Evolutionary conservation across 257 asterid species (phyloP).

Genomic region (Echites panduratus): DNA sequence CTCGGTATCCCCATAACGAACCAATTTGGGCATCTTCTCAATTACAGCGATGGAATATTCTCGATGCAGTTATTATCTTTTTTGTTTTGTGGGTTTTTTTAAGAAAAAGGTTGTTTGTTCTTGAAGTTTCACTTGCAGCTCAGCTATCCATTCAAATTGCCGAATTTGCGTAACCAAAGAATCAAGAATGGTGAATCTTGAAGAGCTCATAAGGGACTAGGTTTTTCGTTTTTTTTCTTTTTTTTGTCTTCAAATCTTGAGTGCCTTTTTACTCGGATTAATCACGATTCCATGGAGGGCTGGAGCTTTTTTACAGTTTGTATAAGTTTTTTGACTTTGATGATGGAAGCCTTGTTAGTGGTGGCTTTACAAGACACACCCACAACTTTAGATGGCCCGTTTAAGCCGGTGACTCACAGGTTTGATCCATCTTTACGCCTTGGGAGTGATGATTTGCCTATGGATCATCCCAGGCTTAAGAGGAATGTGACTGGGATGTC

Average conservation of each 20-base stretch:
- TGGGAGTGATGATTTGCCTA: conserved; percentile 75
- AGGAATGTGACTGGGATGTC: conserved; percentile 47
- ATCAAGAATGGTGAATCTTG: too few relatives aligned
- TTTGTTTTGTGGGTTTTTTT: neutral
- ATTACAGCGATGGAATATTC: conserved; percentile 2
- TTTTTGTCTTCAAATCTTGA: neutral
- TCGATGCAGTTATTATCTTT: neutral
- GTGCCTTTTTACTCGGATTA: neutral
- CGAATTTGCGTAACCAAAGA: neutral
- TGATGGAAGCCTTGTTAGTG: neutral
- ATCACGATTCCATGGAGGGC: conserved; percentile 23
- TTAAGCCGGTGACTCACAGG: conserved; percentile 46
- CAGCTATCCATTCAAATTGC: neutral
- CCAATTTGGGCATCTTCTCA: neutral
- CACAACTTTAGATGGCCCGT: conserved; percentile 78
- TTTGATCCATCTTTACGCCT: conserved; percentile 59
- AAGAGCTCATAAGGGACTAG: neutral
- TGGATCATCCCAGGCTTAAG: conserved; percentile 62
- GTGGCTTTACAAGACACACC: conserved; percentile 32
- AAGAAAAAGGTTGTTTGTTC: neutral
- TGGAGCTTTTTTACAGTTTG: neutral
- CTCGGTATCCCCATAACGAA: neutral
- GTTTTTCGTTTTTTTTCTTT: too few relatives aligned
- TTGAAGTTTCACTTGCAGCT: neutral
- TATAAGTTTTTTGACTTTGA: conserved; percentile 1